A percentile compares a stretch with the other conserved stretches of the same genome.
phyloP scores from a whole-genome alignment of 2,329 filamentous ascomycete genomes.

The Hypoxylon sp. region DNA sequence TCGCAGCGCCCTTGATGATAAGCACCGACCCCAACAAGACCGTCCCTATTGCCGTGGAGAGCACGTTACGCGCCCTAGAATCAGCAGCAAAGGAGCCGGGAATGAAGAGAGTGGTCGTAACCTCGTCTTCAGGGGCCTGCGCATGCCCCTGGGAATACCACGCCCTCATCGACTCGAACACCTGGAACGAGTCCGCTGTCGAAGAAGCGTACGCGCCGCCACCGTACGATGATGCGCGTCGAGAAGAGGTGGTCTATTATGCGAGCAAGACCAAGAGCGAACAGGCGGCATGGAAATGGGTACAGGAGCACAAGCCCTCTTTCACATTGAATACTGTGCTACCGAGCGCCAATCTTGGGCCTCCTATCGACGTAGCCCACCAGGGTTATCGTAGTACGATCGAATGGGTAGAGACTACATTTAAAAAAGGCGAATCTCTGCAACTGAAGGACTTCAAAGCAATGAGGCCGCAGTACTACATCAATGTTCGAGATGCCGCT shows the following conservation, averaged over 20 bases:
- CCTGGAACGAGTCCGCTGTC: conserved; percentile 45
- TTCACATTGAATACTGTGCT: conserved; percentile 46
- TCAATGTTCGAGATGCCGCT: conserved; percentile 65
- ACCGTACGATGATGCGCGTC: conserved; percentile 33
- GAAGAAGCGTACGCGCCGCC: conserved; percentile 39
- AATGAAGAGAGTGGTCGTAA: conserved; percentile 47
- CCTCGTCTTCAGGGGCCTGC: conserved; percentile 43
- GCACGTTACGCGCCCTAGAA: conserved; percentile 33
- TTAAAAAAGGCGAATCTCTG: conserved; percentile 30
- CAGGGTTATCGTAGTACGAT: conserved; percentile 42
- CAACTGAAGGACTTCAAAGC: conserved; percentile 20
- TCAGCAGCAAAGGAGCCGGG: conserved; percentile 41
- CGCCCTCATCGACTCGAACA: conserved; percentile 39
- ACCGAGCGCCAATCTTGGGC: conserved; percentile 47
- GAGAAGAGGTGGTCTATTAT: conserved; percentile 34
- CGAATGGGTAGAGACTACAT: conserved; percentile 25
- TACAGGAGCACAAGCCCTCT: conserved; percentile 41
- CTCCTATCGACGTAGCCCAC: conserved; percentile 35
- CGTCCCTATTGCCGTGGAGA: conserved; percentile 30
- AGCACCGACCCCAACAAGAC: conserved; percentile 41
- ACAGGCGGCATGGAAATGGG: conserved; percentile 46
- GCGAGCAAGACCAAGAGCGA: conserved; percentile 46
- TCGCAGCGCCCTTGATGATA: conserved; percentile 37
- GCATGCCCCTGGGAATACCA: conserved; percentile 28
- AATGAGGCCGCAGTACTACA: conserved; percentile 57